A percentile compares a stretch with the other conserved stretches of the same genome.
Conservation (phyloP, 148 eudicot genomes). For the Hydrangea macrophylla region DNA sequence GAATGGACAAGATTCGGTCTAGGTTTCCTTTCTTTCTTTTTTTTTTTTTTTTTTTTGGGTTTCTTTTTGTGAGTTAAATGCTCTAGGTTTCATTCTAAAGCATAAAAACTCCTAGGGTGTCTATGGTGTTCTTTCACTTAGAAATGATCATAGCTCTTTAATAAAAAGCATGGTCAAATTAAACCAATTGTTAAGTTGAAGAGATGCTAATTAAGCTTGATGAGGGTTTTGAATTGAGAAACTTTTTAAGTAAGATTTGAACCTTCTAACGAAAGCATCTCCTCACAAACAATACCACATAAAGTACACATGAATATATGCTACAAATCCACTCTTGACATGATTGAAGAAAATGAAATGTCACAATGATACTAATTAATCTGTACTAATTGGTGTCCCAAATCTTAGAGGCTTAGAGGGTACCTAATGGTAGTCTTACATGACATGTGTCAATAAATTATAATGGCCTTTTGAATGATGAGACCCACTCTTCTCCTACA, state of each 20-base stretch:
- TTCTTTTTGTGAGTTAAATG: conserved; percentile 1
- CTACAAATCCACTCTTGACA: conserved; percentile 1
- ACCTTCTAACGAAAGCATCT: conserved; percentile 15
- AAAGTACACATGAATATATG: conserved; percentile 6
- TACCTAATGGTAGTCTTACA: too few species aligned
- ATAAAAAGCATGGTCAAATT: conserved; percentile 16
- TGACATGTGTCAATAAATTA: too few species aligned
- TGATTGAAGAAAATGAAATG: background rate
- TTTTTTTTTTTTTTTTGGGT: conserved; percentile 9
- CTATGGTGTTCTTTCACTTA: background rate
- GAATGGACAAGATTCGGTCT: conserved; percentile 9
- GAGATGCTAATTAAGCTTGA: conserved; percentile 27
- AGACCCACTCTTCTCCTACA: too few species aligned
- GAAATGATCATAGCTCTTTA: background rate
- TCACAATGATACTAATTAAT: background rate
- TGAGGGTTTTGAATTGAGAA: conserved; percentile 5
- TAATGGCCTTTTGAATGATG: too few species aligned
- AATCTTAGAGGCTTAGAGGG: conserved; percentile 4
- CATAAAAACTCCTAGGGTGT: conserved; percentile 3
- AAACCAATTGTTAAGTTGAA: conserved; percentile 3
- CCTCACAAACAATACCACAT: background rate
- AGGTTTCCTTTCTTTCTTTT: background rate
- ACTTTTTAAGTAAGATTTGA: background rate
- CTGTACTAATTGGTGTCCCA: conserved; percentile 5
- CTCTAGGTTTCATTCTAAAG: conserved; percentile 17